Conservation (phyloP, 176 grass and related monocot genomes). For the Cenchrus purpureus region DNA sequence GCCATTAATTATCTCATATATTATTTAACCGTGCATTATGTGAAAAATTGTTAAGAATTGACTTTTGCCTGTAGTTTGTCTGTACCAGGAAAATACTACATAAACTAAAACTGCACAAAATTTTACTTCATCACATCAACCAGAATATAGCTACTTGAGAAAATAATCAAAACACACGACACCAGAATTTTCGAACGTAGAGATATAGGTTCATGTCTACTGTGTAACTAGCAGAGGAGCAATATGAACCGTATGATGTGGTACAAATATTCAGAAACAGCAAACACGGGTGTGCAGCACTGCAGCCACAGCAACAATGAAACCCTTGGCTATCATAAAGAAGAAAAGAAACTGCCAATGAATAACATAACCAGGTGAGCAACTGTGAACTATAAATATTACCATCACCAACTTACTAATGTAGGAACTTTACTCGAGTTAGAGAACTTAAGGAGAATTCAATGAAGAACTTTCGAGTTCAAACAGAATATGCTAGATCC, state of each 20-base stretch:
- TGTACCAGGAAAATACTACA: conserved; percentile 21
- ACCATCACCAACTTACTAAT: too few species aligned
- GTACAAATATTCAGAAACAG: conserved; percentile 15
- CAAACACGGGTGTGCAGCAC: background rate
- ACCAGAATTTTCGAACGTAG: conserved; percentile 16
- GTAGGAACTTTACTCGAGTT: too few species aligned
- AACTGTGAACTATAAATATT: too few species aligned
- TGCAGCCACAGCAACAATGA: conserved; percentile 23
- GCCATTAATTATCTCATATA: background rate
- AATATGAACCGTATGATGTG: conserved; percentile 18
- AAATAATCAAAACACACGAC: conserved; percentile 26
- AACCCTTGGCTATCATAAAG: conserved; percentile 12
- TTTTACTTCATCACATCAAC: conserved; percentile 25
- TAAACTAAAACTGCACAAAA: background rate
- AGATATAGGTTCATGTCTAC: conserved; percentile 27
- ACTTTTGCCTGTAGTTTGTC: conserved; percentile 3
- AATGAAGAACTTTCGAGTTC: too few species aligned
- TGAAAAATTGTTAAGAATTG: background rate
- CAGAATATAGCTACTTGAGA: conserved; percentile 18
- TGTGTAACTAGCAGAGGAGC: conserved; percentile 20
- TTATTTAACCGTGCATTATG: background rate
- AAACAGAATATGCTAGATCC: background rate
- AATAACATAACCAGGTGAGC: too few species aligned
- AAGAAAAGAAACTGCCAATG: background rate
- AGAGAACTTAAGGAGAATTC: too few species aligned